These are phyloP conservation scores for Emericellopsis terricola DNA, from an alignment of 495 filamentous ascomycete genomes.

Conservation along the genomic window DNA sequence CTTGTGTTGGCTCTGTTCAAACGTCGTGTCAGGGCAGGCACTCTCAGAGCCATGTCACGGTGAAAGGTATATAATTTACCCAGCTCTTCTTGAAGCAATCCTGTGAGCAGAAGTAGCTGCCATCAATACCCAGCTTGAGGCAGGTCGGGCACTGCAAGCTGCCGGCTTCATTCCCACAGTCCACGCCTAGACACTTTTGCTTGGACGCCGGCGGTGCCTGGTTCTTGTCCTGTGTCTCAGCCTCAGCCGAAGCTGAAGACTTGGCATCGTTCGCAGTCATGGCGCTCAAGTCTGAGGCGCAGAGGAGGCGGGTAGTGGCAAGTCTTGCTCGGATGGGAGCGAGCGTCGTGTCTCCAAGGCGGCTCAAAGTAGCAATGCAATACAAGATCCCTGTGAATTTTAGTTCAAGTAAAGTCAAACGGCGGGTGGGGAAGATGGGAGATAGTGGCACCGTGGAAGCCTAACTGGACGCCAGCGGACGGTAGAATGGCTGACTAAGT, in stretches of 20 bases:
- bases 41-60: neutral
- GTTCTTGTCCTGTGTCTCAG: too few species aligned
- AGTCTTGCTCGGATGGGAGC: too few species aligned
- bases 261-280: too few species aligned
- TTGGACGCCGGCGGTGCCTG: conserved; percentile 27
- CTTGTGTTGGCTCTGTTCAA: conserved; percentile 64
- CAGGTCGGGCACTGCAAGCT: conserved; percentile 87
- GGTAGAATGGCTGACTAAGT: too few species aligned
- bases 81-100: conserved; percentile 98
- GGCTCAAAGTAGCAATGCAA: too few species aligned
- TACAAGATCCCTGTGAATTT: too few species aligned
- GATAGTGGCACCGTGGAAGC: too few species aligned
- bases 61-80: conserved; percentile 35
- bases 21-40: conserved; percentile 8
- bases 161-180: conserved; percentile 71
- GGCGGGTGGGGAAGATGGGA: too few species aligned
- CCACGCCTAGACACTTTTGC: conserved; percentile 61
- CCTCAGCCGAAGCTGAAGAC: too few species aligned
- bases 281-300: neutral
- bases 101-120: conserved; percentile 93
- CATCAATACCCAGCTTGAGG: conserved; percentile 65
- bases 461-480: too few species aligned
- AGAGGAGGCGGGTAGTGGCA: neutral
- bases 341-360: too few species aligned
- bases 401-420: too few species aligned